phyloP scores from a whole-genome alignment of 2,329 filamentous ascomycete species.

The Plectosphaerella sp. region DNA sequence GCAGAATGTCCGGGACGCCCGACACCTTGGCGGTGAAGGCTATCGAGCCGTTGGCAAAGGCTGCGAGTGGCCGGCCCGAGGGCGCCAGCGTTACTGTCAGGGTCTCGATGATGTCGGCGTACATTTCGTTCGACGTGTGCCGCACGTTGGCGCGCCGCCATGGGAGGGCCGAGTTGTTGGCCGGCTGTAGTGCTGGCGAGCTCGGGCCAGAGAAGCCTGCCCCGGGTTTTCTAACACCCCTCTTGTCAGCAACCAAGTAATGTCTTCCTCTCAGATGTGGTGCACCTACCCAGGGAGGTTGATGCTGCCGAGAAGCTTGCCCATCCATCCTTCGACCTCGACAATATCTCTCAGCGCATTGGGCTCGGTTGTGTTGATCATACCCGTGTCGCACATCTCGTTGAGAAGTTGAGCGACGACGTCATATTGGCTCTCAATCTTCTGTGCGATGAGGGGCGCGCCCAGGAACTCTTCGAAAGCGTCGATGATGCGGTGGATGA shows the following conservation, averaged over 20 bases:
- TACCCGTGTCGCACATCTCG: conserved; percentile 94
- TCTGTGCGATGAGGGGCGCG: conserved; percentile 76
- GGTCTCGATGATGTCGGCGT: conserved; percentile 92
- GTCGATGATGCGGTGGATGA: conserved; percentile 89
- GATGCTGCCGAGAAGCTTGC: conserved; percentile 83
- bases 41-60: conserved; percentile 86
- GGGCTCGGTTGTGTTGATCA: conserved; percentile 85
- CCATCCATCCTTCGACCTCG: conserved; percentile 85
- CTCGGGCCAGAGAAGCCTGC: conserved; percentile 32
- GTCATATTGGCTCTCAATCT: conserved; percentile 88
- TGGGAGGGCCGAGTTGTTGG: conserved; percentile 59
- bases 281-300: conserved; percentile 66
- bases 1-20: conserved; percentile 82
- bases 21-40: conserved; percentile 95
- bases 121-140: conserved; percentile 95
- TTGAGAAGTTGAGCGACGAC: conserved; percentile 87
- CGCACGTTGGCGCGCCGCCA: conserved; percentile 91
- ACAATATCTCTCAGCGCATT: conserved; percentile 90
- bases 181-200: conserved; percentile 33
- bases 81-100: conserved; percentile 84
- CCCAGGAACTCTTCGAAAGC: conserved; percentile 92
- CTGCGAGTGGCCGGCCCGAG: conserved; percentile 80
- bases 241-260: neutral
- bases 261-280: neutral
- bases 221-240: conserved; percentile 30